Conservation (phyloP, 2,329 filamentous ascomycete genomes). For the Mycosphaerella sp. region DNA sequence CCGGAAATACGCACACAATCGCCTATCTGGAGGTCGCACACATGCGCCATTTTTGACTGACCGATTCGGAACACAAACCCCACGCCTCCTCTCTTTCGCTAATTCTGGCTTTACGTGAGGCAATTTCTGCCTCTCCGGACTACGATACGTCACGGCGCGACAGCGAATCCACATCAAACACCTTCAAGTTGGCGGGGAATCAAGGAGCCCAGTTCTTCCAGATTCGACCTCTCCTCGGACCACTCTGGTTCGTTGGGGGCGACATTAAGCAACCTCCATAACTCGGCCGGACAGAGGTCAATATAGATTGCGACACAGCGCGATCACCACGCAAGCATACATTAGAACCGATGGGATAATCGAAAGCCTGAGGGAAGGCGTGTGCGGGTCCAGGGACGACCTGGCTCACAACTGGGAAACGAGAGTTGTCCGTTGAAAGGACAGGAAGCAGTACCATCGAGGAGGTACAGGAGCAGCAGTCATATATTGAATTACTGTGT, state of each 20-base stretch:
- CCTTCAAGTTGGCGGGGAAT: conserved; percentile 93
- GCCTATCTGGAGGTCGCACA: conserved; percentile 3
- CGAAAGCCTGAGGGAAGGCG: conserved; percentile 14
- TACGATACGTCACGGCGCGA: conserved; percentile 19
- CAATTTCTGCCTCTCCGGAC: conserved; percentile 15
- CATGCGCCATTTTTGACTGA: conserved; percentile 22
- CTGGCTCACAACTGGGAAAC: conserved; percentile 11
- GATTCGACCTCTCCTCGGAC: conserved; percentile 84
- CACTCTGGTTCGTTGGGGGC: conserved; percentile 94
- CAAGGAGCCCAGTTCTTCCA: conserved; percentile 64
- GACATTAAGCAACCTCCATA: conserved; percentile 92
- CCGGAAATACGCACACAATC: neutral
- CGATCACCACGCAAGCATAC: conserved; percentile 5
- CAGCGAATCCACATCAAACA: conserved; percentile 40
- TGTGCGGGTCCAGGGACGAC: conserved; percentile 13
- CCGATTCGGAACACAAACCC: conserved; percentile 12
- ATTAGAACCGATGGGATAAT: conserved; percentile 31
- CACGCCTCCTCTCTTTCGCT: conserved; percentile 5
- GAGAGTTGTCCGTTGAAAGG: neutral
- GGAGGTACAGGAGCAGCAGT: conserved; percentile 1
- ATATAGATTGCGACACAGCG: conserved; percentile 9
- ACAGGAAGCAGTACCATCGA: neutral
- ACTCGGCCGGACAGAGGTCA: conserved; percentile 50
- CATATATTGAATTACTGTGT: neutral
- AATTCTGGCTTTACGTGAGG: conserved; percentile 21